Evolutionary conservation across 768 basidiomycete genomes (phyloP).

Genomic region (Scleroderma bovista): DNA sequence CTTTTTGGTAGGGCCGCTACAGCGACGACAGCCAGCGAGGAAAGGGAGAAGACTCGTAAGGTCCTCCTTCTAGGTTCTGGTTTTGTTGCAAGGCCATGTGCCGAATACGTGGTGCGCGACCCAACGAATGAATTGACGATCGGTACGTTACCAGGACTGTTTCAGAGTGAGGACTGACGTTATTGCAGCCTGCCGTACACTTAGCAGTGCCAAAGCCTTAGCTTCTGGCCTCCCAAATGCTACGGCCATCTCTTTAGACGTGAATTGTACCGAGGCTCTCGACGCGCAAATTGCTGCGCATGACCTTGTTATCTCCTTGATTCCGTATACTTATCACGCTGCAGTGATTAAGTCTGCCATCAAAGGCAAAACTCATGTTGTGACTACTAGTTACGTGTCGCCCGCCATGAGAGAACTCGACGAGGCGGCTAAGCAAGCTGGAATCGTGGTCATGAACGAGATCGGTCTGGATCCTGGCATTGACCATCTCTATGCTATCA

Average conservation of each 20-base stretch:
- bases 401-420: slow-evolving; percentile 88
- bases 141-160: slow-evolving; percentile 39
- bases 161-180: slow-evolving; percentile 1
- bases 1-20: slow-evolving; percentile 63
- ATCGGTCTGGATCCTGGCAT: slow-evolving; percentile 96
- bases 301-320: slow-evolving; percentile 93
- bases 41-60: slow-evolving; percentile 49
- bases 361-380: slow-evolving; percentile 82
- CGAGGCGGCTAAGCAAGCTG: slow-evolving; percentile 73
- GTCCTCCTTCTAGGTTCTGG: slow-evolving; percentile 91
- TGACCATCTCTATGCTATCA: slow-evolving; percentile 90
- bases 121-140: slow-evolving; percentile 81
- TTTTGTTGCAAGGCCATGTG: slow-evolving; percentile 93
- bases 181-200: slow-evolving; percentile 76
- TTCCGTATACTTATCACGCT: slow-evolving; percentile 91
- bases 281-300: slow-evolving; percentile 77
- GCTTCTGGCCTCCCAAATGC: slow-evolving; percentile 63
- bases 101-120: slow-evolving; percentile 84
- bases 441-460: slow-evolving; percentile 95
- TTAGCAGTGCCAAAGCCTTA: slow-evolving; percentile 68
- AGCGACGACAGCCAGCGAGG: slow-evolving; percentile 28
- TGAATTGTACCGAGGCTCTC: slow-evolving; percentile 60
- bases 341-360: slow-evolving; percentile 85
- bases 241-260: slow-evolving; percentile 78
- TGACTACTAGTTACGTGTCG: slow-evolving; percentile 94